Base-by-base conservation (phyloP, 202 grass and related monocot species). In the Panicum virgatum region DNA sequence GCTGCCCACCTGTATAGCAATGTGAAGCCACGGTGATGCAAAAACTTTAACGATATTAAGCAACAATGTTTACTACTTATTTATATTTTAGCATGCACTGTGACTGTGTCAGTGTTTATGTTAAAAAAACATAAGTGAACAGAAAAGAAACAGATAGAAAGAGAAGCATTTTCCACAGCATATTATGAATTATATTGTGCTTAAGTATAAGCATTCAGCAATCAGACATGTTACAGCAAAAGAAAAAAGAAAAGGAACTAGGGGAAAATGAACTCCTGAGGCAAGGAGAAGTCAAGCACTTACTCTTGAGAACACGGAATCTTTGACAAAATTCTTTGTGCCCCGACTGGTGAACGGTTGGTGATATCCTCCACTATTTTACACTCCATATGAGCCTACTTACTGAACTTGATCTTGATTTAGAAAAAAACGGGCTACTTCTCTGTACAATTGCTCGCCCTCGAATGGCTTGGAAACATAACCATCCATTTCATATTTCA, bases 401-500 rank as follows among this genome's bases (percentile, higher is more conserved):
- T 87, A 86, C 73, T 86, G 67, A 85, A 90, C 81, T 77, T 92
- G 75, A 76, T 89, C 73, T 83, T 87, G 34, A 71, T 66, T 81
- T 92, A 86, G 90, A 83, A 92, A 96, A 90, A 96, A 99, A 5
- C 89, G 88, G 81, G 93, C 82, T 58, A 96, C 93, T 96, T 96
- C 96, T 85, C 96, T 94, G 80, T 96, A 99, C 85, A 99, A 75
- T 57, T 99, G 96, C 66, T 99, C 93, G 47, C 93, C 96, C 93
- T 99, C 96, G 44, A 99, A 99, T 73, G 96, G 96, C 80, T 99
- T 99, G 27, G 89, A 93, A 42, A 99, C 96, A 76, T 99, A 99
- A 38, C 96, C 96, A 85, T 99, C 96, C 93, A 99, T 99, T 84
- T 84, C 93, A 29, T 54, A 86, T 75, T 78, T 93, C 51, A 99